Percentiles rank a stretch among this genome's conserved stretches.
These are phyloP conservation scores for Francoa sonchifolia DNA, from an alignment of 441 rosid species.

Conservation along the genomic window DNA sequence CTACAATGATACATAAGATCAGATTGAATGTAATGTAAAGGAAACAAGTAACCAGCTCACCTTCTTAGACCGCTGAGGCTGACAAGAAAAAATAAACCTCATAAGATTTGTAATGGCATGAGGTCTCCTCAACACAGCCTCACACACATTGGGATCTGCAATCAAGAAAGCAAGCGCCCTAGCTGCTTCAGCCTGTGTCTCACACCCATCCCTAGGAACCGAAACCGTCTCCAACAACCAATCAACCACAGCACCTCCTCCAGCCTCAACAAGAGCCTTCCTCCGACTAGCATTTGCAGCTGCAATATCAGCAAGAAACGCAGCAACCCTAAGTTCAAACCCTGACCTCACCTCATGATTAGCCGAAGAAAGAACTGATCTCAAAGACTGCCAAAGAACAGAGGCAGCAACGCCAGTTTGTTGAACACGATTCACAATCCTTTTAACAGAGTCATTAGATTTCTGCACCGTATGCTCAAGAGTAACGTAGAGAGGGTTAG, in stretches of 20 bases:
- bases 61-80: conserved; percentile 55
- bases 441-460: conserved; percentile 49
- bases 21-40: not conserved
- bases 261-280: conserved; percentile 72
- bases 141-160: conserved; percentile 66
- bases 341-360: conserved; percentile 87
- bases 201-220: conserved; percentile 33
- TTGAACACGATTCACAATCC: conserved; percentile 42
- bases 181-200: conserved; percentile 85
- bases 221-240: conserved; percentile 87
- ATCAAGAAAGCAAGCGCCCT: conserved; percentile 88
- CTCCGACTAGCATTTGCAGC: conserved; percentile 70
- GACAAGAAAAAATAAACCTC: conserved; percentile 76
- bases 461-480: conserved; percentile 35
- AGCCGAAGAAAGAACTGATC: conserved; percentile 80
- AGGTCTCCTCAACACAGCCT: conserved; percentile 71
- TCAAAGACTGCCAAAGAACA: conserved; percentile 79
- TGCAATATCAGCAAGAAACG: conserved; percentile 75
- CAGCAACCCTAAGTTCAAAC: conserved; percentile 78
- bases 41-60: conserved; percentile 23
- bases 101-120: conserved; percentile 65
- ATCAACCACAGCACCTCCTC: conserved; percentile 80
- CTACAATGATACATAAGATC: not conserved
- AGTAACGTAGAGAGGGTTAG: conserved; percentile 27
- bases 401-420: conserved; percentile 79